Percentiles rank a stretch among this genome's conserved stretches.
phyloP scores from a whole-genome alignment of 2,329 filamentous ascomycete genomes.

The Penicillium italicum region DNA sequence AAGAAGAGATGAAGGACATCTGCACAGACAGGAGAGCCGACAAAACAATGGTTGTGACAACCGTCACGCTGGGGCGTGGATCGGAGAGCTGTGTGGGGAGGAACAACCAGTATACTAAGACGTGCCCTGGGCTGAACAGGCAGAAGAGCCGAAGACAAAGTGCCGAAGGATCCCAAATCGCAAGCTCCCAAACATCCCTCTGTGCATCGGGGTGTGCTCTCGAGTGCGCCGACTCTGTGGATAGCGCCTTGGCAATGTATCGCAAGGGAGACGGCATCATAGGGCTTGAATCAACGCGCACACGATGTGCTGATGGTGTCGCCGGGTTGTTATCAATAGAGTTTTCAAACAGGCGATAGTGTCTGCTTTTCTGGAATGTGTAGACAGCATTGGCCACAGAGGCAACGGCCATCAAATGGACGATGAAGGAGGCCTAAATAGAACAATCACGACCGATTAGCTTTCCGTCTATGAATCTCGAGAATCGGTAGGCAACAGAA shows the following conservation, averaged over 20 bases:
- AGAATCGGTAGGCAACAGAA: background rate
- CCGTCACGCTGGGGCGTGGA: constrained; percentile 76
- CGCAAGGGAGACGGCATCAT: constrained; percentile 72
- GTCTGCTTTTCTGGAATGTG: constrained; percentile 74
- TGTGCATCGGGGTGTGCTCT: constrained; percentile 71
- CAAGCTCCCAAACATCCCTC: constrained; percentile 90
- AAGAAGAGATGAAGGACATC: constrained; percentile 67
- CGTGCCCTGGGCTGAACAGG: constrained; percentile 87
- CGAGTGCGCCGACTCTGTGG: constrained; percentile 68
- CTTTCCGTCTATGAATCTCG: background rate
- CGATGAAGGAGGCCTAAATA: constrained; percentile 62
- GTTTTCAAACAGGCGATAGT: constrained; percentile 88
- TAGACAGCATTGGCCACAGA: constrained; percentile 76
- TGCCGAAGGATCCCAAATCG: constrained; percentile 89
- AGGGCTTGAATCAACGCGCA: constrained; percentile 82
- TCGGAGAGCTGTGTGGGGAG: constrained; percentile 74
- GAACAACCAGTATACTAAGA: constrained; percentile 85
- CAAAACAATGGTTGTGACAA: constrained; percentile 77
- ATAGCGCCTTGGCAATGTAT: constrained; percentile 66
- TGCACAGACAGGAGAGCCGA: constrained; percentile 72
- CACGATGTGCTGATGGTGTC: constrained; percentile 83
- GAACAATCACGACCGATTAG: background rate
- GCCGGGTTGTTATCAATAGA: constrained; percentile 70
- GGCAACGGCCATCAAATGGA: constrained; percentile 64
- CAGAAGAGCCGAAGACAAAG: constrained; percentile 79